These are phyloP conservation scores for Podaxis pistillaris DNA, from an alignment of 768 basidiomycete genomes.

Conservation along the genomic window DNA sequence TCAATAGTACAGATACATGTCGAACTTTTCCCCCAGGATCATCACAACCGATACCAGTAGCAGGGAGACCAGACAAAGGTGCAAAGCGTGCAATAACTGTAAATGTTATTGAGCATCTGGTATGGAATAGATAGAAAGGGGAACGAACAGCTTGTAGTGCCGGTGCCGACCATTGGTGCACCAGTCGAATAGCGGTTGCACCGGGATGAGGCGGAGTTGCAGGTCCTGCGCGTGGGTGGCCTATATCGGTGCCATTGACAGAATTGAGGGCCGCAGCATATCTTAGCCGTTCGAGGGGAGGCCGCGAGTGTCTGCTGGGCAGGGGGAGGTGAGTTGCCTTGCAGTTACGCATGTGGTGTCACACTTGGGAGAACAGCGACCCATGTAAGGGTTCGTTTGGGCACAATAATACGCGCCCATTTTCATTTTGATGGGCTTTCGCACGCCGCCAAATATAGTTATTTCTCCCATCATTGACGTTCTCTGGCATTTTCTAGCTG, in stretches of 20 bases:
- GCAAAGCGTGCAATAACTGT: background rate
- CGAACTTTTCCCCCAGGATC: constrained; percentile 58
- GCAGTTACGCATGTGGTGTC: no score
- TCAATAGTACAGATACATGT: constrained; percentile 96
- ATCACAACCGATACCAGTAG: background rate
- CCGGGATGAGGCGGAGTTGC: constrained; percentile 47
- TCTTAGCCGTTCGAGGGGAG: constrained; percentile 73
- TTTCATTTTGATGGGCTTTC: no score
- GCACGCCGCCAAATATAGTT: no score
- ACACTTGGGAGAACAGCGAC: no score
- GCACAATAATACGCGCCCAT: no score
- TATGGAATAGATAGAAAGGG: constrained; percentile 9
- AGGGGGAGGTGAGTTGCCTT: constrained; percentile 33
- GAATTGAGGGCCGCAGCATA: constrained; percentile 37
- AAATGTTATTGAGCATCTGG: constrained; percentile 12
- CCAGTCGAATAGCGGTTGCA: constrained; percentile 17
- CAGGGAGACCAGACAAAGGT: background rate
- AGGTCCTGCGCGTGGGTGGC: constrained; percentile 44
- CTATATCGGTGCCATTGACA: constrained; percentile 36
- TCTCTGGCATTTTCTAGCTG: no score
- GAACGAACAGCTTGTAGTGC: constrained; percentile 79
- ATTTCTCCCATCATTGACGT: no score
- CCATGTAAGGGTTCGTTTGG: no score
- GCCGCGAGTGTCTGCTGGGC: constrained; percentile 68
- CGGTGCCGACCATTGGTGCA: constrained; percentile 57